phyloP scores from a whole-genome alignment of 352 stramenopile genomes.

The Globisporangium viniferum region DNA sequence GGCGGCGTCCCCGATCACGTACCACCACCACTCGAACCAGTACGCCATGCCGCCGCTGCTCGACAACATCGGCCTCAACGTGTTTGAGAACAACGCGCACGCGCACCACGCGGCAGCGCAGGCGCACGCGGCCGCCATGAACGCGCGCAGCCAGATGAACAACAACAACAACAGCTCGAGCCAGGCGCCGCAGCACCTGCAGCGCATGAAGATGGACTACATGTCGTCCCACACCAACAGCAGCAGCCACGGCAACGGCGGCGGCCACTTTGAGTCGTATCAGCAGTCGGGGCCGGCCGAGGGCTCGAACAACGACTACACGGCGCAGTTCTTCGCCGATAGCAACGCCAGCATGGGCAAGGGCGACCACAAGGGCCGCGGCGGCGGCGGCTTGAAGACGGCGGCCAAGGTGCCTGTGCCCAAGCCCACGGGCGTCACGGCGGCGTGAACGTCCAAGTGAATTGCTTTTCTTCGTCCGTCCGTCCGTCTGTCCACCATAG shows the following conservation, averaged over 20 bases:
- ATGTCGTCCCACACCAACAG: conserved; percentile 39
- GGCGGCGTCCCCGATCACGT: conserved; percentile 42
- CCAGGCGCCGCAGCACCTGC: conserved; percentile 23
- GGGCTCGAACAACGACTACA: conserved; percentile 45
- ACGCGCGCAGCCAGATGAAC: conserved; percentile 21
- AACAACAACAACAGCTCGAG: neutral
- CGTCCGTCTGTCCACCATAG: neutral
- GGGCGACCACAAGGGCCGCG: conserved; percentile 13
- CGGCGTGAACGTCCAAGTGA: conserved; percentile 24
- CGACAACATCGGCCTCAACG: conserved; percentile 56
- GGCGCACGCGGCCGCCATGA: conserved; percentile 14
- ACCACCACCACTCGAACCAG: conserved; percentile 39
- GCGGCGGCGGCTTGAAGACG: conserved; percentile 31
- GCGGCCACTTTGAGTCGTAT: conserved; percentile 29
- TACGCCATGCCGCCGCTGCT: conserved; percentile 48
- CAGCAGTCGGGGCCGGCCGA: conserved; percentile 11
- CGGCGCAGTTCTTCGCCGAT: conserved; percentile 68
- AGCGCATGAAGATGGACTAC: conserved; percentile 39
- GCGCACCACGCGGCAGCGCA: conserved; percentile 25
- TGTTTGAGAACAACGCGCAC: conserved; percentile 56
- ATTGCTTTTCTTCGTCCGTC: neutral
- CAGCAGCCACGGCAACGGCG: conserved; percentile 28
- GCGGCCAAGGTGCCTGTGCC: conserved; percentile 19
- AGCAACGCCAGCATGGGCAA: conserved; percentile 43
- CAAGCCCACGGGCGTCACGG: conserved; percentile 46